Conservation (phyloP, 2,329 filamentous ascomycete genomes). For the Colletotrichum sp. region DNA sequence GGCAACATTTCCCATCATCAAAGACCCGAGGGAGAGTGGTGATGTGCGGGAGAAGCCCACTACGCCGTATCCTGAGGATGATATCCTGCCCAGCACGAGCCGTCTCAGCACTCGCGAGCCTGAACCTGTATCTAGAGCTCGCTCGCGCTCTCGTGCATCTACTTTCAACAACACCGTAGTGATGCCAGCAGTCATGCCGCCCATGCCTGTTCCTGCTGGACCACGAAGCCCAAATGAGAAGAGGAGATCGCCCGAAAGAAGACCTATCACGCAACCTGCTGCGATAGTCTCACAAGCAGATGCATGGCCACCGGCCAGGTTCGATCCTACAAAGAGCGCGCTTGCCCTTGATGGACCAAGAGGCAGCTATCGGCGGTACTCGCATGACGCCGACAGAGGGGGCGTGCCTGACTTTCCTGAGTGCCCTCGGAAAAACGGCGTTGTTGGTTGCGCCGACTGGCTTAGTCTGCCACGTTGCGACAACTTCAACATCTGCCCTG, state of each 20-base stretch:
- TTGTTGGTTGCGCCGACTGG: constrained; percentile 76
- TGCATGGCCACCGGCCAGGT: constrained; percentile 51
- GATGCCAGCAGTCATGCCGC: constrained; percentile 24
- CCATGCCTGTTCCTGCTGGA: constrained; percentile 25
- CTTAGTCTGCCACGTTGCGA: constrained; percentile 75
- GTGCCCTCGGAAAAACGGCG: constrained; percentile 71
- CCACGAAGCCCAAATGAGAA: constrained; percentile 25
- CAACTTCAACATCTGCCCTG: constrained; percentile 81
- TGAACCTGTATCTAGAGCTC: constrained; percentile 4
- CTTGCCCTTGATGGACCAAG: constrained; percentile 42
- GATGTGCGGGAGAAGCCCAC: constrained; percentile 19
- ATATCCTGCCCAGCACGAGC: constrained; percentile 31
- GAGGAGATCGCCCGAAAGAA: constrained; percentile 24
- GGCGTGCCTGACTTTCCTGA: constrained; percentile 60
- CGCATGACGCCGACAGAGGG: constrained; percentile 54
- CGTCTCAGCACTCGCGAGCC: constrained; percentile 9
- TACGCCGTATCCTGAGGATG: constrained; percentile 31
- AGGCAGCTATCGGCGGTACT: constrained; percentile 57
- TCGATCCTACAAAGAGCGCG: constrained; percentile 44
- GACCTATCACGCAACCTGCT: neutral
- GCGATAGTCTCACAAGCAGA: neutral
- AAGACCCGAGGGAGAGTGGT: constrained; percentile 10
- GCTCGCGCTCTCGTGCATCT: constrained; percentile 29
- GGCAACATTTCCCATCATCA: constrained; percentile 33
- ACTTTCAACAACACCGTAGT: constrained; percentile 27